phyloP scores from a whole-genome alignment of 345 rosid species.

The Garcia nutans region DNA sequence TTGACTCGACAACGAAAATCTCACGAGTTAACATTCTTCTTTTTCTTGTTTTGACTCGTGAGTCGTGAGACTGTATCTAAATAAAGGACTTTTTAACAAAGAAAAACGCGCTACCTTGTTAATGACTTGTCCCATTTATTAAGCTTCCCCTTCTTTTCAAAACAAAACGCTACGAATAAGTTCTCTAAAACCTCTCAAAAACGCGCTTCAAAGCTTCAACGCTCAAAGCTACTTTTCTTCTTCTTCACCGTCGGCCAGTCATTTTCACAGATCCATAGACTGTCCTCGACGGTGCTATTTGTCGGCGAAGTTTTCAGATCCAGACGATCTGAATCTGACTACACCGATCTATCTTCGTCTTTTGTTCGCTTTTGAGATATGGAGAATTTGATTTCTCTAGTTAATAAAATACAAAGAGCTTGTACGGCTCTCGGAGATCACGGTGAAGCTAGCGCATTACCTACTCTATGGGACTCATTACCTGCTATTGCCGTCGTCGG shows the following conservation, averaged over 20 bases:
- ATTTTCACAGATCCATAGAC: neutral
- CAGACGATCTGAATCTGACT: constrained; percentile 5
- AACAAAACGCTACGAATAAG: neutral
- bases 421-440: constrained; percentile 99
- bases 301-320: constrained; percentile 5
- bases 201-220: neutral
- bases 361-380: constrained; percentile 27
- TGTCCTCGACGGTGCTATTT: neutral
- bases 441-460: constrained; percentile 83
- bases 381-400: constrained; percentile 92
- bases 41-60: no score
- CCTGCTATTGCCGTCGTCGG: constrained; percentile 99
- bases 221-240: neutral
- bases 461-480: constrained; percentile 96
- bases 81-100: no score
- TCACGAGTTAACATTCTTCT: constrained; percentile 6
- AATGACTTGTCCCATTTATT: neutral
- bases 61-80: no score
- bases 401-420: constrained; percentile 97
- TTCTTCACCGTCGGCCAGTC: neutral
- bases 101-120: no score
- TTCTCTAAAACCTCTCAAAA: neutral
- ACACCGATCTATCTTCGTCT: constrained; percentile 6
- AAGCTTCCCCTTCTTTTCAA: neutral
- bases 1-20: constrained; percentile 14